A percentile compares a stretch with the other conserved stretches of the same genome.
These are phyloP conservation scores for Otatea glauca DNA, from an alignment of 176 grass and related monocot species.

Conservation along the genomic window DNA sequence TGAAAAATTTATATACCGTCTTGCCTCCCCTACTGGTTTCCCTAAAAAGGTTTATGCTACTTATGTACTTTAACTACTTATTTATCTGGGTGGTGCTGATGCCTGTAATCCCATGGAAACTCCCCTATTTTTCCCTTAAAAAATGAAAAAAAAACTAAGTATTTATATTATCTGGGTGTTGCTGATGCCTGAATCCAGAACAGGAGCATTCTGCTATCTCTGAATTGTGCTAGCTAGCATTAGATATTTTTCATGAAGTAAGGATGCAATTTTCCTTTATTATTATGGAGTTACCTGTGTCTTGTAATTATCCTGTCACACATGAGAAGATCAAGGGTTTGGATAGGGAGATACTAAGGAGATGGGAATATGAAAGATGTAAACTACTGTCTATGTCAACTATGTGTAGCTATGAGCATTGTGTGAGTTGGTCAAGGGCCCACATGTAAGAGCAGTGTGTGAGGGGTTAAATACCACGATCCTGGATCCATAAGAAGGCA, in stretches of 20 bases:
- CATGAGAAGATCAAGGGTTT: too few species aligned
- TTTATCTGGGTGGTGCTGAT: not conserved
- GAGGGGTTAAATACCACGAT: too few species aligned
- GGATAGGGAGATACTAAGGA: too few species aligned
- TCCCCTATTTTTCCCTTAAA: not conserved
- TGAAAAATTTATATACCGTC: not conserved
- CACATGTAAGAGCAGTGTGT: too few species aligned
- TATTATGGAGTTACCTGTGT: not conserved
- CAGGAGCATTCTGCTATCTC: not conserved
- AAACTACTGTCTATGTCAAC: too few species aligned
- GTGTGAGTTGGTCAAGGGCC: too few species aligned
- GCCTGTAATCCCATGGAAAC: not conserved
- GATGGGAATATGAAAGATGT: too few species aligned
- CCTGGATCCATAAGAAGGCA: too few species aligned
- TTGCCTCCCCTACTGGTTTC: not conserved
- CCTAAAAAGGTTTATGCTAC: not conserved
- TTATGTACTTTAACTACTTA: too few species aligned
- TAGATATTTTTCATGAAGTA: not conserved
- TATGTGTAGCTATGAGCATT: too few species aligned
- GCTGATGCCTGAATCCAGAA: not conserved
- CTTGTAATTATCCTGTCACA: not conserved
- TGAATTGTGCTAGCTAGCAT: not conserved
- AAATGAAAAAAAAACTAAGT: not conserved
- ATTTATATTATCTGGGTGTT: not conserved
- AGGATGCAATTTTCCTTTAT: not conserved